Evolutionary conservation across 768 basidiomycete species (phyloP).

Genomic region (Chiua virens): DNA sequence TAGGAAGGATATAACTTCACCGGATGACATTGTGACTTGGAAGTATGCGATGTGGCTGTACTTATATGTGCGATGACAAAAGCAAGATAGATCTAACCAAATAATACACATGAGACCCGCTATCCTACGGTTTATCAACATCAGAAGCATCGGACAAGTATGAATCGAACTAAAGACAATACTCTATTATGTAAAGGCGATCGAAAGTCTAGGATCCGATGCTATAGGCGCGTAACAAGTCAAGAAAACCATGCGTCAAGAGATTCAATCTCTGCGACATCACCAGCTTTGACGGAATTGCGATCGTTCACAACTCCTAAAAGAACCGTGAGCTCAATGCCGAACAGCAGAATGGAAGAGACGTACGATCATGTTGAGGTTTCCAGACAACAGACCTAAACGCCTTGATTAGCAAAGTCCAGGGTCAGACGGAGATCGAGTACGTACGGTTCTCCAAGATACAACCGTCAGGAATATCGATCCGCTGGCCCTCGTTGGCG

Average conservation of each 20-base stretch:
- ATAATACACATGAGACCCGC: background rate
- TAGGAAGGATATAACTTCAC: no score
- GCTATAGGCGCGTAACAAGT: constrained; percentile 2
- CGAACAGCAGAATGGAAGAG: background rate
- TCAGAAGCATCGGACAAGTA: background rate
- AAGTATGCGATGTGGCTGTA: no score
- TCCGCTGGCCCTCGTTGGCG: constrained; percentile 74
- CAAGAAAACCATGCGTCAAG: constrained; percentile 6
- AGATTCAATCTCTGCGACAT: constrained; percentile 4
- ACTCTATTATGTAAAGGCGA: constrained; percentile 14
- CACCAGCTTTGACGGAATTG: background rate
- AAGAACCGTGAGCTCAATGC: background rate
- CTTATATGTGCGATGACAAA: background rate
- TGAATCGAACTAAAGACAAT: constrained; percentile 1
- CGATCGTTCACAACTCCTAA: constrained; percentile 32
- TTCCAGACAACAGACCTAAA: constrained; percentile 67
- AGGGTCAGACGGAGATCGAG: background rate
- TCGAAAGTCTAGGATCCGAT: constrained; percentile 21
- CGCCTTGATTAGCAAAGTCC: constrained; percentile 13
- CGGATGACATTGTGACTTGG: no score
- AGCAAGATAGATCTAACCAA: background rate
- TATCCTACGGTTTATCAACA: constrained; percentile 4
- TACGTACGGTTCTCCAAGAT: constrained; percentile 64
- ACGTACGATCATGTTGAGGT: constrained; percentile 69
- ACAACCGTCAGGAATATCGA: constrained; percentile 75